Evolutionary conservation across 257 asterid genomes (phyloP), one percentile per base, ranked within the genome.

Genomic region (Solanum piurae): DNA sequence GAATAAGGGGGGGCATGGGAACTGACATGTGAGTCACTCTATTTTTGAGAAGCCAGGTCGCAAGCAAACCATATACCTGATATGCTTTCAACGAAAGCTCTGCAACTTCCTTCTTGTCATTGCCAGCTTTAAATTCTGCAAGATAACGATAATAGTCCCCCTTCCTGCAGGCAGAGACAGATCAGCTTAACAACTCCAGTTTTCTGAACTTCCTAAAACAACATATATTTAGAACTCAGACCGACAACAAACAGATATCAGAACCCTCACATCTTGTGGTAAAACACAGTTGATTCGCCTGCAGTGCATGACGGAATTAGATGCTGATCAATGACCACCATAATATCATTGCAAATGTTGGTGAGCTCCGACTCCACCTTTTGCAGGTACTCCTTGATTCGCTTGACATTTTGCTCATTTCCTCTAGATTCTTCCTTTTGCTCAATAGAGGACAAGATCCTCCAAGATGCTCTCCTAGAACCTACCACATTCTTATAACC

Each of bases 401-500:
- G 89, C 93, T 92, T 95, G 27, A 91, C 96, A 91, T 95, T 94
- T 90, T 60, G 91, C 83, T 93, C 98, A n/a, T 95, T 95, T 69
- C 98, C 98, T 89, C 98, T 93, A 2, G 95, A 93, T 75, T 94
- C 98, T 90, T 95, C 98, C 89, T 95, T 95, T 91, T 94, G 97
- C 91, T 95, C 98, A 86, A 95, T 94, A 4, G 98, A 95, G 46
- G 98, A 95, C 87, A 95, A 89, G 87, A 95, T 95, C 93, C 98
- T 94, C 98, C 98, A 95, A 0, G 98, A 92, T 62, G 98, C 98
- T 90, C 98, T 93, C 46, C 95, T 93, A 64, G 98, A 94, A 60
- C 98, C 98, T 29, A 95, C 92, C 89, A 95, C 97, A 84, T 95
- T 95, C 94, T 95, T 95, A 92, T 94, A 95, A 23, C 98, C 98